These are phyloP conservation scores for Candida pseudoviswanathii DNA, from an alignment of 1,139 yeast genomes.

Conservation along the genomic window DNA sequence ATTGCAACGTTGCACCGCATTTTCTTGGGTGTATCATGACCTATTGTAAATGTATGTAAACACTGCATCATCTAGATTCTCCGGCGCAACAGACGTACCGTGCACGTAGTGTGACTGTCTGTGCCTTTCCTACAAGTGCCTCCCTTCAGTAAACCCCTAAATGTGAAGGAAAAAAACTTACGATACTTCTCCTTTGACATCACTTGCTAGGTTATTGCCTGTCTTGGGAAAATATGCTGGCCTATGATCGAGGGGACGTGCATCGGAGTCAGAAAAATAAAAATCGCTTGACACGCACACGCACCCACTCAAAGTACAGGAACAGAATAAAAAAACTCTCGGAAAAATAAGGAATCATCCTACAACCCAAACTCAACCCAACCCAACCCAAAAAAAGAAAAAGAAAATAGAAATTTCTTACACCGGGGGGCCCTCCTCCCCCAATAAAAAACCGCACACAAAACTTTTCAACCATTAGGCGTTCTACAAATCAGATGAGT, in stretches of 20 bases:
- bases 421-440: too few relatives aligned
- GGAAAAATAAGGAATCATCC: constrained; percentile 2
- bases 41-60: neutral
- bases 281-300: neutral
- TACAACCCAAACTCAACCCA: neutral
- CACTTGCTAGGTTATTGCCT: neutral
- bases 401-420: neutral
- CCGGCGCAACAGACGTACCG: neutral
- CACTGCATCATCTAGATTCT: neutral
- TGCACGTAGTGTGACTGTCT: neutral
- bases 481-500: too few relatives aligned
- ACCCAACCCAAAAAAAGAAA: neutral
- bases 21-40: neutral
- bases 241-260: neutral
- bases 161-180: neutral
- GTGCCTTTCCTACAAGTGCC: neutral
- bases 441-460: too few relatives aligned
- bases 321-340: neutral
- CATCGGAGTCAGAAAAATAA: neutral
- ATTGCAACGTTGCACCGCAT: neutral
- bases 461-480: too few relatives aligned
- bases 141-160: neutral
- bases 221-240: neutral
- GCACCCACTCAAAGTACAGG: neutral
- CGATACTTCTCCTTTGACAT: neutral